Base-by-base conservation (phyloP, 2,329 filamentous ascomycete species). In the Colletotrichum spaethianum region DNA sequence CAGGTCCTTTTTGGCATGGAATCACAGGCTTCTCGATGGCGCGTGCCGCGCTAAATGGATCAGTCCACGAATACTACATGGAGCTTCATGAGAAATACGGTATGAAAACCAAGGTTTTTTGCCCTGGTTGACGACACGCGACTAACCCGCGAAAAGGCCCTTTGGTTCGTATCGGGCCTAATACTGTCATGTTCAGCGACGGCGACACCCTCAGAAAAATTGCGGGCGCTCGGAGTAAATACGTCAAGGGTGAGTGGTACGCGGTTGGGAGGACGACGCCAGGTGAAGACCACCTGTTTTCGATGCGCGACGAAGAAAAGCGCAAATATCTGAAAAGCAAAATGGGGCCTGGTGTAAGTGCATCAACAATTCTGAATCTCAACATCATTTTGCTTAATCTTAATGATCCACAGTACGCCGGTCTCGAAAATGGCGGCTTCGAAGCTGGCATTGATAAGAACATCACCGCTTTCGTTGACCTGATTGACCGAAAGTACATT, bases 271-370 rank as follows among this genome's bases (percentile, higher is more conserved):
- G 71, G 75, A 78, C 57, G 67, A 82, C 46, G 62, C 80, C 38
- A 77, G 75, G 75, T 18, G 76, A 78, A 52, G 80, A 81, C 57
- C 79, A 79, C 52, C 62, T 80, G 0, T 78, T 80, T 53, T 79
- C 77, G 3, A 75, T 76, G 73, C 75, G 76, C 33, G 79, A 80
- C 44, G 79, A 81, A 55, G 82, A 81, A 38, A 79, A 79, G 44
- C 87, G 89, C 71, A 81, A 76, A 8, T 71, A 77, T 60, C 75
- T 85, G 62, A 80, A 82, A n/a, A 81, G 81, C 60, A 86, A 87
- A 74, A 84, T 89, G 81, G 83, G 84, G 8, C 78, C 84, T 1
- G 88, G 86, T 38, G 78, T 80, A 76, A 74, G 78, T 74, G 6
- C 12, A 3, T 40, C 7, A 18, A 18, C 12, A 18, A 28, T 4